These are phyloP conservation scores for Sclerotinia minor DNA, from an alignment of 2,329 filamentous ascomycete genomes.

Conservation along the genomic window DNA sequence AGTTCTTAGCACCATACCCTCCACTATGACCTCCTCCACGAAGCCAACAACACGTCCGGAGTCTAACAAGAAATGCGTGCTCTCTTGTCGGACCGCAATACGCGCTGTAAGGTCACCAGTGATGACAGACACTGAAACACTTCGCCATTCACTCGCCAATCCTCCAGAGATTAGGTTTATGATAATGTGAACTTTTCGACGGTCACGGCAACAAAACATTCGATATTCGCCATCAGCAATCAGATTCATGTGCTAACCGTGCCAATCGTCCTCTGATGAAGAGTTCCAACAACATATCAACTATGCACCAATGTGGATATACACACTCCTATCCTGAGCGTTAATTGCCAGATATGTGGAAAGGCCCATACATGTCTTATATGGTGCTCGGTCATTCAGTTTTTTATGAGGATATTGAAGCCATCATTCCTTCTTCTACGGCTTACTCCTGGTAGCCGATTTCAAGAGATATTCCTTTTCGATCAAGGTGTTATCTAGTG, in stretches of 20 bases:
- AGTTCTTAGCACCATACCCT: neutral
- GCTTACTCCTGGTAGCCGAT: conserved; percentile 53
- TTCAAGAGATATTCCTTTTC: conserved; percentile 54
- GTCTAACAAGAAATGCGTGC: neutral
- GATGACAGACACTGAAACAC: conserved; percentile 6
- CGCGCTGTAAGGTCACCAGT: neutral
- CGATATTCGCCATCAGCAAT: conserved; percentile 44
- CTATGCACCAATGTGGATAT: conserved; percentile 47
- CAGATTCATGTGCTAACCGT: conserved; percentile 32
- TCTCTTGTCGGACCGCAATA: neutral
- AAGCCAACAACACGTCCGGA: neutral
- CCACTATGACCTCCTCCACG: neutral
- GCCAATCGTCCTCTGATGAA: conserved; percentile 39
- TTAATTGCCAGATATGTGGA: conserved; percentile 51
- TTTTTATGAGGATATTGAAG: conserved; percentile 63
- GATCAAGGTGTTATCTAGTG: conserved; percentile 56
- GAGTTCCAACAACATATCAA: conserved; percentile 57
- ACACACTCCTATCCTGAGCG: conserved; percentile 50
- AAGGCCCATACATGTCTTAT: conserved; percentile 59
- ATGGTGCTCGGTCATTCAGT: conserved; percentile 56
- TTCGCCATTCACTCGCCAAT: conserved; percentile 33
- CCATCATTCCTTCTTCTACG: conserved; percentile 58
- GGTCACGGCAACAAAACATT: conserved; percentile 43
- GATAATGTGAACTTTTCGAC: conserved; percentile 45
- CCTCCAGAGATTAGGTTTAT: conserved; percentile 37